Evolutionary conservation across 1,139 yeast genomes (phyloP), one percentile per base, ranked within the genome.

Genomic region (Yamadazyma songkhlaensis): DNA sequence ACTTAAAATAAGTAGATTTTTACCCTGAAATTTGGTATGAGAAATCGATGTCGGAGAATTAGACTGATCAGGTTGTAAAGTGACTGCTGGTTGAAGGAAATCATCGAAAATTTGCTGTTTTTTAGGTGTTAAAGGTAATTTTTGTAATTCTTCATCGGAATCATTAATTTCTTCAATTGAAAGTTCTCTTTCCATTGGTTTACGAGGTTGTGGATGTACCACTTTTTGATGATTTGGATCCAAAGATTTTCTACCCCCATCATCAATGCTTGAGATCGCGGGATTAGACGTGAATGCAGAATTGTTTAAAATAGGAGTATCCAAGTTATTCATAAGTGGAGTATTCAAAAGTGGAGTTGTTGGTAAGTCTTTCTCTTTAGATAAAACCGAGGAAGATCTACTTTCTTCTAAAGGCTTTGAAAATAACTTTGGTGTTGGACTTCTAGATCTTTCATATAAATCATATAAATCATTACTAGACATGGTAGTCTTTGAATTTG

Each of bases 91-190:
- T 35, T 47, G 48, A 12, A 47, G 31, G 9, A 31, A 29, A 3
- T 36, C 33, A 12, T 30, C 23, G 14, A 23, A 25, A 21, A 10
- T n/a, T 15, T 22, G 10, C 3, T 17, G 23, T 14, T 28, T 36
- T 24, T 2, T 22, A 11, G 36, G 36, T 10, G 32, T 34, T 9
- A 14, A 9, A 3, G 32, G 32, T 9, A 34, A 23, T 29, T 42
- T 43, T 15, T 42, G 43, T 37, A 55, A 50, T 38, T 68, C 72
- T 34, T 64, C 73, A 40, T 68, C 74, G 24, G 68, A 58, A 43
- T 66, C 70, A 43, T 66, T 62, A 22, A 65, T 59, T 47, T 70
- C 76, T 47, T 69, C 75, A 38, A 70, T 68, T 8, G 67, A 63
- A 38, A 53, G 62, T 34, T 64, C 71, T 42, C 51, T 29, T 22